Conservation (phyloP, 2,329 filamentous ascomycete genomes). For the Gnomoniopsis smithogilvyi region DNA sequence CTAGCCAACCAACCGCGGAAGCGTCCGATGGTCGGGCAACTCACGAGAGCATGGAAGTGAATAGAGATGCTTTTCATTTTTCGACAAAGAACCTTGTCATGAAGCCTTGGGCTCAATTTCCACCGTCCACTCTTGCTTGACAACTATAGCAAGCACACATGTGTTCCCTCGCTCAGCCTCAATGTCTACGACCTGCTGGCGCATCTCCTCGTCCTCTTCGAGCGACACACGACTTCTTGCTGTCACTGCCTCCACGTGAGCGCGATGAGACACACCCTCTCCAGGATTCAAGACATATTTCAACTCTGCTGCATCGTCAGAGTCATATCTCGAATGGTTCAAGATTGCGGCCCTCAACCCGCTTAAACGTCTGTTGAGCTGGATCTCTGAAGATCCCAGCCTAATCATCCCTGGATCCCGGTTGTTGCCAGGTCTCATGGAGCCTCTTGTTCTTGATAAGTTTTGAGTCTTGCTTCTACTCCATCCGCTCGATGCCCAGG, state of each 20-base stretch:
- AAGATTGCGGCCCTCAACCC: not conserved
- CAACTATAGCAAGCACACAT: not conserved
- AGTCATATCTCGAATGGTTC: slow-evolving; percentile 1
- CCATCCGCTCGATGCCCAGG: slow-evolving; percentile 2
- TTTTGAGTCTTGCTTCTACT: not conserved
- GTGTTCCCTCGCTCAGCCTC: not conserved
- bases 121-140: slow-evolving; percentile 9
- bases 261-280: slow-evolving; percentile 3
- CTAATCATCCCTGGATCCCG: not conserved
- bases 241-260: not conserved
- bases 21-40: not conserved
- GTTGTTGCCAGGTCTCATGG: not conserved
- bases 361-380: not conserved
- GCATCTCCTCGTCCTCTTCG: not conserved
- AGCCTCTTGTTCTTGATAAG: not conserved
- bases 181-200: not conserved
- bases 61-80: not conserved
- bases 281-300: not conserved
- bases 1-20: too few relatives aligned
- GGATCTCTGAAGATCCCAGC: not conserved
- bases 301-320: slow-evolving; percentile 5
- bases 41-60: not conserved
- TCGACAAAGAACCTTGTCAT: not conserved
- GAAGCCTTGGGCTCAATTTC: not conserved
- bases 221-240: not conserved